Percentiles rank a stretch among this genome's conserved stretches.
Evolutionary conservation across 352 stramenopile species (phyloP).

Genomic region (Globisporangium lucens): DNA sequence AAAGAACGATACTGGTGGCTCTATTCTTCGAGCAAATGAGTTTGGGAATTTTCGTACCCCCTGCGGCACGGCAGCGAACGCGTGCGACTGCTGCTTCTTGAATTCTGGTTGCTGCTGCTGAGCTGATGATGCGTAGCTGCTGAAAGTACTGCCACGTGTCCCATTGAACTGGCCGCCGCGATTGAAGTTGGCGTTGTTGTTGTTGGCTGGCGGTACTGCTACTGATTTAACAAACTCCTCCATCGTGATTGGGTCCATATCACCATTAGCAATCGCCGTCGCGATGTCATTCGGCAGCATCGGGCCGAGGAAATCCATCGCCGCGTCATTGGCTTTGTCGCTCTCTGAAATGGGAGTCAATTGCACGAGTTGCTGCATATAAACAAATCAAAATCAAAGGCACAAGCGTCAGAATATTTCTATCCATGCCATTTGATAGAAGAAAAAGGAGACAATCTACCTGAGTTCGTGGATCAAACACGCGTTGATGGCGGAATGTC

Average conservation of each 20-base stretch:
- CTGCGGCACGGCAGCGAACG: background rate
- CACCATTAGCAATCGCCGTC: constrained; percentile 53
- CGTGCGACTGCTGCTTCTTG: background rate
- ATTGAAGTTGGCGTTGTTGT: background rate
- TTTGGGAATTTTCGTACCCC: constrained; percentile 1
- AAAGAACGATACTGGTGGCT: constrained; percentile 1
- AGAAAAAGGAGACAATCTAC: constrained; percentile 17
- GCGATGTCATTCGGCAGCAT: constrained; percentile 44
- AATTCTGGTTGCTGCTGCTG: background rate
- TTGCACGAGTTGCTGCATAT: constrained; percentile 51
- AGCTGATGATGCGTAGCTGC: background rate
- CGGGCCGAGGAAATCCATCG: constrained; percentile 67
- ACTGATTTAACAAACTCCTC: constrained; percentile 29
- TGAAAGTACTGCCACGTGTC: background rate
- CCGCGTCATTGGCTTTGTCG: constrained; percentile 22
- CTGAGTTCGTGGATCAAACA: constrained; percentile 57
- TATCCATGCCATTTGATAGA: too few relatives aligned
- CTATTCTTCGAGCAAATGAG: constrained; percentile 4
- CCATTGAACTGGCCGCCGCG: background rate
- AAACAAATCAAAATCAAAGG: background rate
- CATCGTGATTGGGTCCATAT: constrained; percentile 74
- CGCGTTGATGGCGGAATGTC: constrained; percentile 70
- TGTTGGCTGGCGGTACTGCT: background rate
- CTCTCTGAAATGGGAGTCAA: constrained; percentile 50
- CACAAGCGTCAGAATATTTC: background rate